These are phyloP conservation scores for Colletotrichum sp. DNA, from an alignment of 2,329 filamentous ascomycete genomes.

Conservation along the genomic window DNA sequence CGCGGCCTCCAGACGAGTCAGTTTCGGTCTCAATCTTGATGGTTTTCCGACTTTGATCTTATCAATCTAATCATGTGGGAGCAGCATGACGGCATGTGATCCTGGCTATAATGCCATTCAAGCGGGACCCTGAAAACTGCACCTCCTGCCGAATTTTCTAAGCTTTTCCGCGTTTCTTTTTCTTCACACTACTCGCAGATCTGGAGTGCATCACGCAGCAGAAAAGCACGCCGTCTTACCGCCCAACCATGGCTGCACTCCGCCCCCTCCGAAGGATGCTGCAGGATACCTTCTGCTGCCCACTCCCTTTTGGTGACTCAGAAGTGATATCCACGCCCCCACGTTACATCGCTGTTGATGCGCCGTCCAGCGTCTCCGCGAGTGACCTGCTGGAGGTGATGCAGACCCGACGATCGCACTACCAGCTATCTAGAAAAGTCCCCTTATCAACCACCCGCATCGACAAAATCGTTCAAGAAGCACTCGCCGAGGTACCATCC, in stretches of 20 bases:
- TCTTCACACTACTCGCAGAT: neutral
- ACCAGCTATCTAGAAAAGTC: slow-evolving; percentile 69
- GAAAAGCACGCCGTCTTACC: neutral
- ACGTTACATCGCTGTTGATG: neutral
- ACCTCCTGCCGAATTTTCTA: neutral
- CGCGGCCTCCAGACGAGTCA: neutral
- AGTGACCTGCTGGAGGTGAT: slow-evolving; percentile 66
- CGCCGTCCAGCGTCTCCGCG: slow-evolving; percentile 33
- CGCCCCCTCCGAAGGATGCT: neutral
- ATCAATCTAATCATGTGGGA: neutral
- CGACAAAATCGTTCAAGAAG: slow-evolving; percentile 67
- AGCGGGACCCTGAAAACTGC: neutral
- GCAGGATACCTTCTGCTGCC: neutral
- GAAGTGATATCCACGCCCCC: neutral
- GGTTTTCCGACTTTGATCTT: neutral
- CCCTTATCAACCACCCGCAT: slow-evolving; percentile 63
- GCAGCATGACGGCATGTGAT: neutral
- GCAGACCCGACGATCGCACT: slow-evolving; percentile 72
- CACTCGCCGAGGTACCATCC: slow-evolving; percentile 73
- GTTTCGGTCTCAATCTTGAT: neutral
- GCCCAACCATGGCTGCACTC: neutral
- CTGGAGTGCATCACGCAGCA: neutral
- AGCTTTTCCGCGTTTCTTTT: neutral
- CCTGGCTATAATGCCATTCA: neutral
- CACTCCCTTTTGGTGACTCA: neutral